Evolutionary conservation across 2,329 filamentous ascomycete genomes (phyloP).

Genomic region (Ceratocystis variospora): DNA sequence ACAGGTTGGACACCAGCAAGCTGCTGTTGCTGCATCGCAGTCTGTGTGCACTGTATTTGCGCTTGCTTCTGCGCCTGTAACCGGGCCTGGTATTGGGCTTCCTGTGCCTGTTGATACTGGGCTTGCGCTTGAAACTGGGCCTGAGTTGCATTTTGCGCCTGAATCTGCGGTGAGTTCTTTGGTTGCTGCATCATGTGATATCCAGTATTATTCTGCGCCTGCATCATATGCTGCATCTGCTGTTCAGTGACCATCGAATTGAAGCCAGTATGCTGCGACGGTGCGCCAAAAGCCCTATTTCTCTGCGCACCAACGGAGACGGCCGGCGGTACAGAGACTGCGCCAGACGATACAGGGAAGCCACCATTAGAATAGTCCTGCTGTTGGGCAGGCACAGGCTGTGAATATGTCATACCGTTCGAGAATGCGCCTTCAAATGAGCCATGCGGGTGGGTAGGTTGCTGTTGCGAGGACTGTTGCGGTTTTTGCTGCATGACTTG

Average conservation of each 20-base stretch:
- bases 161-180: not conserved
- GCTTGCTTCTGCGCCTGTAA: slow-evolving; percentile 10
- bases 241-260: slow-evolving; percentile 22
- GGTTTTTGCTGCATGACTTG: slow-evolving; percentile 10
- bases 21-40: slow-evolving; percentile 18
- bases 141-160: not conserved
- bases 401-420: slow-evolving; percentile 3
- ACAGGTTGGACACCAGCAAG: not conserved
- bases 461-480: not conserved
- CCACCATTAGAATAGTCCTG: slow-evolving; percentile 2
- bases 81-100: not conserved
- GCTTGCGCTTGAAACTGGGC: slow-evolving; percentile 1
- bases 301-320: not conserved
- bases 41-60: slow-evolving; percentile 13
- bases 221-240: slow-evolving; percentile 21
- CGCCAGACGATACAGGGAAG: slow-evolving; percentile 8
- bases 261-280: slow-evolving; percentile 8
- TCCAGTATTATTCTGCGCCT: slow-evolving; percentile 20
- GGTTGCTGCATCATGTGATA: slow-evolving; percentile 6
- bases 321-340: not conserved
- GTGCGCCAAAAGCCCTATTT: not conserved
- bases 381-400: not conserved
- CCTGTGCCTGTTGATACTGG: slow-evolving; percentile 15
- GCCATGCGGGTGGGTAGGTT: not conserved
- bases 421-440: slow-evolving; percentile 1